Evolutionary conservation across 306 rosid genomes (phyloP), one percentile per base, ranked within the genome.

Genomic region (Cucumis melo): DNA sequence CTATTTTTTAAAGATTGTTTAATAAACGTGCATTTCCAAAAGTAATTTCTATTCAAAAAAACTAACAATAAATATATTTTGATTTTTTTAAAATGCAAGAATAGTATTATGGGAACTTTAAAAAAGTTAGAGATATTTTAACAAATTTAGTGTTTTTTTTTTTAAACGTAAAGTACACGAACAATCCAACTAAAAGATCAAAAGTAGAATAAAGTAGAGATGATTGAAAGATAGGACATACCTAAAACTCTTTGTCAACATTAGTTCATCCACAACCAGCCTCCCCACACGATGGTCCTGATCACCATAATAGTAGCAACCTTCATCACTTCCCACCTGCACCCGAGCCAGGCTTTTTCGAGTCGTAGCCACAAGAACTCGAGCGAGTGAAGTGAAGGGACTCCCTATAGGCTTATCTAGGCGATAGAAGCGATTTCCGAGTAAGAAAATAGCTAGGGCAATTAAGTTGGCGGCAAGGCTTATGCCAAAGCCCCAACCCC

Each of bases 401-500:
- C 89, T 86, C 14, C 87, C 87, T 27, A 38, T 78, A 3, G 85
- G 87, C 48, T 78, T 83, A 72, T 78, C 78, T 1, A 15, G 55
- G 54, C 72, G 84, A 32, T 85, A 85, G 27, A 81, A 81, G 3
- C 67, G 78, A 15, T 58, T 85, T 24, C 88, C 88, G 27, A 83
- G 19, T 44, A 81, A 16, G 75, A 85, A 76, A 34, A 76, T 12
- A 34, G 34, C 57, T 20, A 81, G 13, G 11, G 76, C 76, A 20
- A 80, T 2, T 15, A 21, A 57, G 41, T 75, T 77, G 5, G 75
- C 24, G 0, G 57, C 48, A 32, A 70, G 38, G 29, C 85, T 62
- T 14, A 85, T 57, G 19, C 83, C 86, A n/a, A 76, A 85, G 34
- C 88, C 88, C 56, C 79, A 53, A 4, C 85, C 85, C 85, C 86